These are phyloP conservation scores for Clonostachys byssicola DNA, from an alignment of 2,329 filamentous ascomycete species.

Conservation along the genomic window DNA sequence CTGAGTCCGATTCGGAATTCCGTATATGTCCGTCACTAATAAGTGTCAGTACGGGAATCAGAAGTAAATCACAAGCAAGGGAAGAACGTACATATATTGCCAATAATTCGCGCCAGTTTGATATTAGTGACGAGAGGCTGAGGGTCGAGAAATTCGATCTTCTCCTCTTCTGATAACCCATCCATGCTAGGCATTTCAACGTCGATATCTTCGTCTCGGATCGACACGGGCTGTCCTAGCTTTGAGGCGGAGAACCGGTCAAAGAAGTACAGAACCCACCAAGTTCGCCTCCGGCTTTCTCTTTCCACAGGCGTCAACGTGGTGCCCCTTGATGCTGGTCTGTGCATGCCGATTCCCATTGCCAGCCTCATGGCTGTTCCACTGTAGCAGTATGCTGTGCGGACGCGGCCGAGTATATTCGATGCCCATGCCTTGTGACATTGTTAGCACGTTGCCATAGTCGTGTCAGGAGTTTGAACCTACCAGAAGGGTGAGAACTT, in stretches of 20 bases:
- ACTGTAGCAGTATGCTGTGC: constrained; percentile 22
- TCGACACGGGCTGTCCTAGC: constrained; percentile 20
- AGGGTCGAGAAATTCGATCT: constrained; percentile 19
- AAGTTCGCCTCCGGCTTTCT: constrained; percentile 17
- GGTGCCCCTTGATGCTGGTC: constrained; percentile 14
- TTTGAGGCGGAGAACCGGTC: constrained; percentile 24
- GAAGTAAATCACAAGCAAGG: background rate
- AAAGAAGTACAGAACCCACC: constrained; percentile 26
- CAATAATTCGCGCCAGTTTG: constrained; percentile 20
- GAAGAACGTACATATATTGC: constrained; percentile 11
- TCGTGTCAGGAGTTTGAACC: background rate
- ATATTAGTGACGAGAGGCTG: constrained; percentile 17
- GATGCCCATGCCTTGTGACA: constrained; percentile 16
- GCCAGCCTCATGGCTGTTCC: constrained; percentile 30
- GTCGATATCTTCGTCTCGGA: constrained; percentile 23
- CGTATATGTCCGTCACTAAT: constrained; percentile 17
- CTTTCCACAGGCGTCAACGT: constrained; percentile 11
- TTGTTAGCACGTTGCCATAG: background rate
- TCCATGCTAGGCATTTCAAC: constrained; percentile 22
- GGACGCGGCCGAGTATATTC: constrained; percentile 25
- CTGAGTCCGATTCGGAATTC: constrained; percentile 16
- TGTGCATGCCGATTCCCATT: constrained; percentile 34
- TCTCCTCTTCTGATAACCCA: constrained; percentile 16
- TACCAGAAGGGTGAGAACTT: constrained; percentile 32
- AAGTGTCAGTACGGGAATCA: background rate